Percentiles rank a stretch among this genome's conserved stretches.
phyloP scores from a whole-genome alignment of 768 basidiomycete species.

The Hygrocybe punicea region DNA sequence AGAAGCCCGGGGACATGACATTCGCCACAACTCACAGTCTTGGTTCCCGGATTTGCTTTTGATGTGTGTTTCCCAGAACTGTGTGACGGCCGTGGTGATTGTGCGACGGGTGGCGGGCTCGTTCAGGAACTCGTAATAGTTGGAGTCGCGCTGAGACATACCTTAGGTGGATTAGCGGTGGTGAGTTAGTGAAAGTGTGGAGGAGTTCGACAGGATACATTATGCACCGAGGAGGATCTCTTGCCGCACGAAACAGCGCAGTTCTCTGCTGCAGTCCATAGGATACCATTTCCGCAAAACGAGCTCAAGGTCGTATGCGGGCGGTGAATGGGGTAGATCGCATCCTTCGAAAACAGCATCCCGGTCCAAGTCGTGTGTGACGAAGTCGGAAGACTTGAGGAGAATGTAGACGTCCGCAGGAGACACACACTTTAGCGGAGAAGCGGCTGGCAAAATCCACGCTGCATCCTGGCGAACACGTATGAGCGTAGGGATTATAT shows the following conservation, averaged over 20 bases:
- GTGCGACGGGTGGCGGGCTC: constrained; percentile 50
- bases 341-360: constrained; percentile 69
- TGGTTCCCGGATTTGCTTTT: constrained; percentile 50
- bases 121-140: constrained; percentile 84
- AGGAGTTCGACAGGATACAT: background rate
- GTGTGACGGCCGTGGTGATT: constrained; percentile 49
- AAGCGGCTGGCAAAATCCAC: constrained; percentile 82
- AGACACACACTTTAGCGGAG: constrained; percentile 81
- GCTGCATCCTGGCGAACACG: constrained; percentile 68
- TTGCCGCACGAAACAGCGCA: constrained; percentile 85
- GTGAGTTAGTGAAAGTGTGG: background rate
- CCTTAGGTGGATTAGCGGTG: constrained; percentile 48
- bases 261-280: constrained; percentile 77
- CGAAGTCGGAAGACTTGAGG: constrained; percentile 89
- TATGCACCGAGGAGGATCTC: constrained; percentile 67
- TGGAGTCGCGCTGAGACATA: constrained; percentile 83
- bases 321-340: constrained; percentile 11
- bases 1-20: background rate
- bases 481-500: background rate
- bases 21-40: constrained; percentile 56
- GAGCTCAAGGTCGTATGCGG: constrained; percentile 68
- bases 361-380: constrained; percentile 68
- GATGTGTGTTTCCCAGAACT: constrained; percentile 71
- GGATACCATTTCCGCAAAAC: constrained; percentile 89
- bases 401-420: constrained; percentile 90